Conservation (phyloP, 148 eudicot genomes). For the Rhododendron mucronatum region DNA sequence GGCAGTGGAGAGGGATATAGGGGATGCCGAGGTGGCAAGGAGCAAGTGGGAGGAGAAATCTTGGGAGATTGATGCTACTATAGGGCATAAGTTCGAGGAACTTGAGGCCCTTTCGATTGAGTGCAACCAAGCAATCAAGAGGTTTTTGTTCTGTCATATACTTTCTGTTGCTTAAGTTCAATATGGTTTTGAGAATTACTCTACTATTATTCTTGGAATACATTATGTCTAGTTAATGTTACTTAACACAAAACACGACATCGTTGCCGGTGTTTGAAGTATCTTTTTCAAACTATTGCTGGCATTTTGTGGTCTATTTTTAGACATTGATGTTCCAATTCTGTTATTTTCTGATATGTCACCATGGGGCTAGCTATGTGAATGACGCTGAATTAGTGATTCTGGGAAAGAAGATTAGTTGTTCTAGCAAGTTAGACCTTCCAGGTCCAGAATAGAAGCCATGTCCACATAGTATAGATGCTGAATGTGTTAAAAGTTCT, state of each 20-base stretch:
- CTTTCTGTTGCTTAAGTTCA: not conserved
- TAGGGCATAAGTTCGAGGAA: conserved; percentile 66
- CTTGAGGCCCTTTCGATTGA: conserved; percentile 63
- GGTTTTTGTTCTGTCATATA: conserved; percentile 25
- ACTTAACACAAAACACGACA: not conserved
- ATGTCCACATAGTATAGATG: not conserved
- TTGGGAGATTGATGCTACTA: conserved; percentile 63
- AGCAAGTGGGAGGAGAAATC: conserved; percentile 83
- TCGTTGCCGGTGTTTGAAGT: not conserved
- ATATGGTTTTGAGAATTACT: not conserved
- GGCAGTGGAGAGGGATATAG: conserved; percentile 79
- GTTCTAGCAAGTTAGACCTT: not conserved
- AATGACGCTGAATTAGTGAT: not conserved
- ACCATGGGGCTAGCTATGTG: not conserved
- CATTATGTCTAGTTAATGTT: not conserved
- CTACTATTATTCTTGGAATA: not conserved
- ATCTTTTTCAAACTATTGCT: not conserved
- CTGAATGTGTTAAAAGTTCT: not conserved
- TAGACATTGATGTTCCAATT: not conserved
- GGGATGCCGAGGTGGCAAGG: conserved; percentile 59
- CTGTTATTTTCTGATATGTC: not conserved
- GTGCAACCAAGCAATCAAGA: conserved; percentile 75
- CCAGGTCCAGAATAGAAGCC: not conserved
- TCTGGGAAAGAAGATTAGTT: not conserved
- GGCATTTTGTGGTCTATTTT: not conserved